Base-by-base conservation (phyloP, 2,329 filamentous ascomycete species). In the Exserohilum rostratum region DNA sequence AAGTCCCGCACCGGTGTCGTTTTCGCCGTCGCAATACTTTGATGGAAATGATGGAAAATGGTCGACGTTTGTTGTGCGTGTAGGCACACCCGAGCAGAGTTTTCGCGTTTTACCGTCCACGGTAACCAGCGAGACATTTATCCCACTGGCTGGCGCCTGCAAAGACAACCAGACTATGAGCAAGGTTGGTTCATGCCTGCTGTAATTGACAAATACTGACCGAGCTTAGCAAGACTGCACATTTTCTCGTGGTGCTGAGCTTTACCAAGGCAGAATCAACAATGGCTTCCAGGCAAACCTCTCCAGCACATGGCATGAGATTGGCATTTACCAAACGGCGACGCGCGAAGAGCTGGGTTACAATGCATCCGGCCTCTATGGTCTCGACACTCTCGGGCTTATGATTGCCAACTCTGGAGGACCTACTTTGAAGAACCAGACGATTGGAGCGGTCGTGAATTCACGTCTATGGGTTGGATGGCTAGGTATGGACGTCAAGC, bases 401-500 rank as follows among this genome's bases (percentile, higher is more conserved):
- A 57, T 58, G 57, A 34, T 80, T 75, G 13, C 59, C 73, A 17
- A 65, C 29, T 61, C 57, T 12, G 62, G 62, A 9, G 64, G 60
- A 1, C 57, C 58, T 3, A 60, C 50, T 3, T 25, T 63, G 3
- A 11, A 34, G 11, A 53, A 46, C 30, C 55, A 61, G 34, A 47
- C 61, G 5, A 42, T 67, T 20, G 60, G 51, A 5, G 57, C 46
- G 6, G 37, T 67, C 12, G 58, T 55, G 6, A 55, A 60, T 13
- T 35, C 50, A 13, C 45, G 53, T 3, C 45, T 65, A 10, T 67
- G 55, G 39, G 47, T 67, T 17, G 64, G 64, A 3, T 44, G 56
- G 27, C 69, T 80, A 30, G 78, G 78, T 3, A 39, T 80, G 58
- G 76, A 77, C 40, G 72, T 76, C 1, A 78, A 79, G 55, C 74